Evolutionary conservation across 164 flowering plant species (phyloP), one percentile per base, ranked within the genome.

Genomic region (Vitis cinerea): DNA sequence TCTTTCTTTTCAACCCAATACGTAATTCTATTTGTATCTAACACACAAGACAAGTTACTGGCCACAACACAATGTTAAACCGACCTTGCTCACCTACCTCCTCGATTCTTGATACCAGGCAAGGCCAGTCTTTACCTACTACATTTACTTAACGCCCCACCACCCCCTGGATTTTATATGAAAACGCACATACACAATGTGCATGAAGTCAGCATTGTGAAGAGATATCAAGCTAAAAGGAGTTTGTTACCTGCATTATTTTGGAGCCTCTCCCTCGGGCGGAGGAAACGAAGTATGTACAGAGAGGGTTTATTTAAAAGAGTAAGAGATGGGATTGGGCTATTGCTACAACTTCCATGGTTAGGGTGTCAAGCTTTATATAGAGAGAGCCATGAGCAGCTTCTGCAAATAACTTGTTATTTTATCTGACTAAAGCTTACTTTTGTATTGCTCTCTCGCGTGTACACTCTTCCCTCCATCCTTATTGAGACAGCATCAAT

Each of bases 391-490:
- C 2, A 55, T 4, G n/a, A 19, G 3, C 60, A 57, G 30, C 27
- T 57, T 4, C 16, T 16, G 9, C 19, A 57, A 57, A 57, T 19
- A 17, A 57, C 12, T 13, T 55, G 13, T 50, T 50, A 57, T 4
- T 9, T 17, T 57, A 19, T 19, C 3, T 9, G 1, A 17, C 9
- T 8, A 49, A 52, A 29, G 61, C n/a, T 15, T 56, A 29, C 68
- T 65, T 65, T 52, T 54, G 47, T 54, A 13, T n/a, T 37, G 61
- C 50, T 27, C 3, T 55, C 10, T 44, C 61, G 56, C 61, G 61
- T 66, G 69, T 23, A 56, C 11, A 14, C 61, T 61, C 37, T 66
- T 61, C 59, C 61, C 61, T 54, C 69, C 69, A 66, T 37, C 69
- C 50, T 55, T 66, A 17, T 3, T 9, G 31, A 8, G 8, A 12